A percentile compares a stretch with the other conserved stretches of the same genome.
Conservation (phyloP, 345 rosid species). For the Acer negundo region DNA sequence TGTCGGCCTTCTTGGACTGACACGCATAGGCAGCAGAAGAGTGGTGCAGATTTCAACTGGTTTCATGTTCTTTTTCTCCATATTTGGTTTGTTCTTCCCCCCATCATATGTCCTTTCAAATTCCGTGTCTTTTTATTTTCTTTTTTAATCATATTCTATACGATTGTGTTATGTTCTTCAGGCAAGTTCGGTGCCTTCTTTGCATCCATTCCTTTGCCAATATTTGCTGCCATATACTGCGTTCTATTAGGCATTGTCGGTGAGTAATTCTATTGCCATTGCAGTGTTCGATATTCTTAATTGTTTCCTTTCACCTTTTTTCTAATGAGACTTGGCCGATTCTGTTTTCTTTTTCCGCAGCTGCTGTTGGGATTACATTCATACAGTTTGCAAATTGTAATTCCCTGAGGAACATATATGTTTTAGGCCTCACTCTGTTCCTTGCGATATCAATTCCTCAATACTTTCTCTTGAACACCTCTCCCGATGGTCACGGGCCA, state of each 20-base stretch:
- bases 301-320: neutral
- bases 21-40: constrained; percentile 92
- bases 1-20: constrained; percentile 90
- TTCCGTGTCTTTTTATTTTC: neutral
- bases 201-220: constrained; percentile 93
- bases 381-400: constrained; percentile 81
- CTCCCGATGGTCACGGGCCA: constrained; percentile 68
- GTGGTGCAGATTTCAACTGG: constrained; percentile 90
- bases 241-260: constrained; percentile 88
- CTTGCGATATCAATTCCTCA: constrained; percentile 85
- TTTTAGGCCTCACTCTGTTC: constrained; percentile 81
- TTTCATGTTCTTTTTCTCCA: constrained; percentile 97
- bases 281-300: neutral
- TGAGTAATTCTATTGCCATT: constrained; percentile 35
- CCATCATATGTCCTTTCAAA: neutral
- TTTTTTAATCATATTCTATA: neutral
- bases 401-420: constrained; percentile 87
- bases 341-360: constrained; percentile 35
- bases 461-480: constrained; percentile 58
- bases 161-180: constrained; percentile 26
- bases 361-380: constrained; percentile 84
- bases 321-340: neutral
- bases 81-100: constrained; percentile 66
- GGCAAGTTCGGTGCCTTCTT: constrained; percentile 98
- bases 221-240: constrained; percentile 92